phyloP scores from a whole-genome alignment of 2,329 filamentous ascomycete genomes.

The Cercospora sp. region DNA sequence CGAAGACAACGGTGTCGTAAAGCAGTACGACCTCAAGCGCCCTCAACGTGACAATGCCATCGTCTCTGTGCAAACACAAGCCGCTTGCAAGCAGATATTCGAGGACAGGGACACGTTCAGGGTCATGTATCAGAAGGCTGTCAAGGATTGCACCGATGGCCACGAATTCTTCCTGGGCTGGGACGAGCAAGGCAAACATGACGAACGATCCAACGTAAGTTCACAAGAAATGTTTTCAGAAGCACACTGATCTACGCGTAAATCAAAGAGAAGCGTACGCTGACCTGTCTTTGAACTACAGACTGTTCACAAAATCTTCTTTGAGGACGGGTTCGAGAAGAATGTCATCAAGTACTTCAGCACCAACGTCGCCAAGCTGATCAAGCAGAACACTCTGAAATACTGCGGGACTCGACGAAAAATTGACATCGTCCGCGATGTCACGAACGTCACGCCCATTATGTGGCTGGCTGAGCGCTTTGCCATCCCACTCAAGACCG shows the following conservation, averaged over 20 bases:
- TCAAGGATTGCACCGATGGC: constrained; percentile 44
- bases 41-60: constrained; percentile 43
- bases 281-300: constrained; percentile 20
- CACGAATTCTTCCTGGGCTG: constrained; percentile 53
- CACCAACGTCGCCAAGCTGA: constrained; percentile 46
- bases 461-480: constrained; percentile 65
- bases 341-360: constrained; percentile 49
- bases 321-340: constrained; percentile 48
- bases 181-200: constrained; percentile 46
- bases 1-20: constrained; percentile 48
- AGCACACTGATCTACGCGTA: not conserved
- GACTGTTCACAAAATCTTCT: constrained; percentile 49
- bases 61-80: constrained; percentile 52
- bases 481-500: constrained; percentile 66
- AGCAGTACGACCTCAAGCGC: constrained; percentile 48
- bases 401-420: constrained; percentile 49
- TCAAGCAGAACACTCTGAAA: constrained; percentile 50
- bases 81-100: constrained; percentile 53
- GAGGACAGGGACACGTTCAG: constrained; percentile 53
- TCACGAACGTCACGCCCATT: constrained; percentile 67
- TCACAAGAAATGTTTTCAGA: no score
- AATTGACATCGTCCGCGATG: constrained; percentile 61
- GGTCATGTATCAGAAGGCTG: constrained; percentile 42
- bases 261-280: not conserved
- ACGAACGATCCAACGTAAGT: constrained; percentile 40